Evolutionary conservation across 2,329 filamentous ascomycete genomes (phyloP).

Genomic region (Colletotrichum sp.): DNA sequence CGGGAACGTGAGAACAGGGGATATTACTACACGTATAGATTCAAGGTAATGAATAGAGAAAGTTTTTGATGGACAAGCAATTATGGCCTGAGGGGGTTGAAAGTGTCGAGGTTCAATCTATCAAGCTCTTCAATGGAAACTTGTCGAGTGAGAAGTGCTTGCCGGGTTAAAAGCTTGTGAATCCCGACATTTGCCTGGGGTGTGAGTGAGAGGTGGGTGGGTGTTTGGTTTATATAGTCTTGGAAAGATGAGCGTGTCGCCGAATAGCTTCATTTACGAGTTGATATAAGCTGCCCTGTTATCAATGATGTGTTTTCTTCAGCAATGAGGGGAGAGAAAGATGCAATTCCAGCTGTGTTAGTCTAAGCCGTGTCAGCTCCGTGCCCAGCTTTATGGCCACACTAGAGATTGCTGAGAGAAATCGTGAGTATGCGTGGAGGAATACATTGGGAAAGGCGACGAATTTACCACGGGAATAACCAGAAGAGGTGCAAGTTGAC

Average conservation of each 20-base stretch:
- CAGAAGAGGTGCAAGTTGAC: neutral
- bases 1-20: neutral
- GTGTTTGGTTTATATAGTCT: neutral
- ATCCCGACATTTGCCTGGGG: neutral
- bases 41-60: rapidly evolving
- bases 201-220: rapidly evolving
- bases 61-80: rapidly evolving
- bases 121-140: neutral
- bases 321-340: neutral
- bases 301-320: neutral
- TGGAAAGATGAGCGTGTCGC: neutral
- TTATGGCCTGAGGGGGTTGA: neutral
- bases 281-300: neutral
- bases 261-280: rapidly evolving
- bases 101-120: neutral
- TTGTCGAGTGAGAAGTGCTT: neutral
- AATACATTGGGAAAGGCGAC: neutral
- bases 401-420: rapidly evolving
- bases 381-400: neutral
- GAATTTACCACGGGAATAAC: rapidly evolving
- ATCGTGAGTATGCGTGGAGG: neutral
- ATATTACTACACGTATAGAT: neutral
- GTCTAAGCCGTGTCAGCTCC: rapidly evolving
- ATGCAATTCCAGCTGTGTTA: rapidly evolving
- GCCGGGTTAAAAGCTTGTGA: neutral